Percentiles rank a stretch among this genome's conserved stretches.
Evolutionary conservation across 2,329 filamentous ascomycete species (phyloP).

Genomic region (Alternaria rosae): DNA sequence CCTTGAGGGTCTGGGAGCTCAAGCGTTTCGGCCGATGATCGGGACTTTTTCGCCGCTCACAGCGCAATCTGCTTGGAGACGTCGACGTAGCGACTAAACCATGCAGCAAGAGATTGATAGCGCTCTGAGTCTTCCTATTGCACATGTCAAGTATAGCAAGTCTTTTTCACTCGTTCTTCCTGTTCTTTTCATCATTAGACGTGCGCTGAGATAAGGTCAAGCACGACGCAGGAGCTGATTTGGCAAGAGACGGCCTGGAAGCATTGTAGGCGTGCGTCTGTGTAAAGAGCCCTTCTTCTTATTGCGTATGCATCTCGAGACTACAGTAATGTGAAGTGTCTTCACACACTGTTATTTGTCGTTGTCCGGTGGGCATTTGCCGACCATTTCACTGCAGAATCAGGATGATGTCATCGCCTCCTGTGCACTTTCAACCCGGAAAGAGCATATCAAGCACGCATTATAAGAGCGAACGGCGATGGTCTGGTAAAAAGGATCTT

Average conservation of each 20-base stretch:
- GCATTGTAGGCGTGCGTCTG: not conserved
- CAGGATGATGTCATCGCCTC: not conserved
- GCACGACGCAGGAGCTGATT: accelerated
- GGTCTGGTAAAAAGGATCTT: not conserved
- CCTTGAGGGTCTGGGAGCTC: constrained; percentile 61
- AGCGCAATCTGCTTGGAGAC: not conserved
- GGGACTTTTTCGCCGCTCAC: not conserved
- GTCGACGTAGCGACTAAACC: not conserved
- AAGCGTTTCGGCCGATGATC: constrained; percentile 57
- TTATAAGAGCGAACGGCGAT: no score
- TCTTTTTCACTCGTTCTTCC: not conserved
- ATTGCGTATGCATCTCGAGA: not conserved
- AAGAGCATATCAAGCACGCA: not conserved
- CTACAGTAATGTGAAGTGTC: not conserved
- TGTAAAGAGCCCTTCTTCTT: not conserved
- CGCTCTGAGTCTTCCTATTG: not conserved
- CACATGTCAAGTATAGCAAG: not conserved
- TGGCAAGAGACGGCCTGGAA: not conserved
- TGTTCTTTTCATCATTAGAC: not conserved
- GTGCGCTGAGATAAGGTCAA: not conserved
- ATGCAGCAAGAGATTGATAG: not conserved
- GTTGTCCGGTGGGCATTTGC: not conserved
- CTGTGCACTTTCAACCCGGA: not conserved
- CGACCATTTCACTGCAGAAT: not conserved
- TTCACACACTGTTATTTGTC: not conserved